A percentile compares a stretch with the other conserved stretches of the same genome.
These are phyloP conservation scores for Wickerhamomyces ciferrii DNA, from an alignment of 805 yeast genomes.

Conservation along the genomic window DNA sequence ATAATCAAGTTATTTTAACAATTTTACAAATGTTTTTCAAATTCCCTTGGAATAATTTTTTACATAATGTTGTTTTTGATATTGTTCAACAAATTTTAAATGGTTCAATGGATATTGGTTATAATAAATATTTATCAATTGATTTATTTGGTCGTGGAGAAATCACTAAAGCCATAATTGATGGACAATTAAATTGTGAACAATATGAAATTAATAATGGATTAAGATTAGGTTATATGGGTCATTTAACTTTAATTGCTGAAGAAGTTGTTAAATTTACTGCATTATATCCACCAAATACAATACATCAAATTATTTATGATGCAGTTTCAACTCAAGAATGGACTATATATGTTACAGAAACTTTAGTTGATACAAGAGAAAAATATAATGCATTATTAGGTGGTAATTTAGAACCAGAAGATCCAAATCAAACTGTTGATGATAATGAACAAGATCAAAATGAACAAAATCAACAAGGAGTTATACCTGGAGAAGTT, in stretches of 20 bases:
- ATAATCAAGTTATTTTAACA: slow-evolving; percentile 60
- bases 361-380: slow-evolving; percentile 80
- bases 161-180: slow-evolving; percentile 51
- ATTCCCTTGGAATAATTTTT: slow-evolving; percentile 95
- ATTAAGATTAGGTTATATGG: slow-evolving; percentile 88
- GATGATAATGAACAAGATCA: slow-evolving; percentile 21
- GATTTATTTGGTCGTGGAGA: slow-evolving; percentile 65
- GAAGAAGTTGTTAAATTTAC: slow-evolving; percentile 93
- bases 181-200: slow-evolving; percentile 57
- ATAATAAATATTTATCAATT: slow-evolving; percentile 69
- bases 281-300: slow-evolving; percentile 20
- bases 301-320: slow-evolving; percentile 26
- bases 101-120: slow-evolving; percentile 81
- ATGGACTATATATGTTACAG: slow-evolving; percentile 82
- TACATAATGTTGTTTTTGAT: slow-evolving; percentile 97
- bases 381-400: slow-evolving; percentile 91
- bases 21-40: slow-evolving; percentile 73
- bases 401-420: slow-evolving; percentile 55
- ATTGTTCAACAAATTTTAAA: slow-evolving; percentile 91
- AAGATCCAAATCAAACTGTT: slow-evolving; percentile 17
- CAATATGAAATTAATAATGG: slow-evolving; percentile 53
- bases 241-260: slow-evolving; percentile 89
- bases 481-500: slow-evolving; percentile 32
- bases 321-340: slow-evolving; percentile 36
- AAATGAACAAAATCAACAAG: too few relatives aligned